Evolutionary conservation across 2,329 filamentous ascomycete species (phyloP).

Genomic region (Claviceps quebecensis): DNA sequence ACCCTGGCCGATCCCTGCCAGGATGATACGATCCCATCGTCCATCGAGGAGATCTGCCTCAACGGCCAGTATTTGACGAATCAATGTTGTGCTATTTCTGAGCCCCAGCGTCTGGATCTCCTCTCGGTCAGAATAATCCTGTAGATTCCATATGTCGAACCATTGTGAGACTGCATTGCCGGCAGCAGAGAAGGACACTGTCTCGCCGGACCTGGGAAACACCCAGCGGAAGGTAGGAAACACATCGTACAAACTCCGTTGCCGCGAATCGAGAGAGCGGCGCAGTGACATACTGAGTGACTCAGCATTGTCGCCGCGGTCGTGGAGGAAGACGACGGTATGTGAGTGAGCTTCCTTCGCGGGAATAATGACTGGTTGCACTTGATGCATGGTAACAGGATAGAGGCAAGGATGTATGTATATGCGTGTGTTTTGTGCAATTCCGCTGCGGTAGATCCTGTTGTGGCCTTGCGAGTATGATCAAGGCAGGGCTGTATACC

Average conservation of each 20-base stretch:
- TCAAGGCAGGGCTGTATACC: background rate
- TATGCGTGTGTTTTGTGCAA: no score
- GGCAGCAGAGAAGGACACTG: slow-evolving; percentile 12
- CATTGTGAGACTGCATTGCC: slow-evolving; percentile 24
- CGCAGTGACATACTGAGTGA: slow-evolving; percentile 19
- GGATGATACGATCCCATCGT: slow-evolving; percentile 23
- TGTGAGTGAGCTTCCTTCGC: slow-evolving; percentile 19
- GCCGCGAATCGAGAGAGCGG: slow-evolving; percentile 16
- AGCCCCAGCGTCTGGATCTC: slow-evolving; percentile 28
- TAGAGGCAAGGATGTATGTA: background rate
- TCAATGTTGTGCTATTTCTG: slow-evolving; percentile 19
- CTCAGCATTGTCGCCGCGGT: slow-evolving; percentile 26
- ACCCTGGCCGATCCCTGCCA: slow-evolving; percentile 34
- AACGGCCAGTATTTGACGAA: slow-evolving; percentile 18
- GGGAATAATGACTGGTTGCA: background rate
- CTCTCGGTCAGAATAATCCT: slow-evolving; percentile 25
- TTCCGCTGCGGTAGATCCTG: no score
- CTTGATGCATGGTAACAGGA: background rate
- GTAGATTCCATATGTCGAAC: slow-evolving; percentile 36
- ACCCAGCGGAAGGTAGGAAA: slow-evolving; percentile 36
- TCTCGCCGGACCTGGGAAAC: slow-evolving; percentile 29
- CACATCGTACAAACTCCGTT: slow-evolving; percentile 20
- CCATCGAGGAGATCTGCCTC: slow-evolving; percentile 24
- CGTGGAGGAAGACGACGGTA: slow-evolving; percentile 32
- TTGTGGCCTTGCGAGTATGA: background rate